These are phyloP conservation scores for Symbiotaphrina buchneri DNA, from an alignment of 495 filamentous ascomycete genomes.

Conservation along the genomic window DNA sequence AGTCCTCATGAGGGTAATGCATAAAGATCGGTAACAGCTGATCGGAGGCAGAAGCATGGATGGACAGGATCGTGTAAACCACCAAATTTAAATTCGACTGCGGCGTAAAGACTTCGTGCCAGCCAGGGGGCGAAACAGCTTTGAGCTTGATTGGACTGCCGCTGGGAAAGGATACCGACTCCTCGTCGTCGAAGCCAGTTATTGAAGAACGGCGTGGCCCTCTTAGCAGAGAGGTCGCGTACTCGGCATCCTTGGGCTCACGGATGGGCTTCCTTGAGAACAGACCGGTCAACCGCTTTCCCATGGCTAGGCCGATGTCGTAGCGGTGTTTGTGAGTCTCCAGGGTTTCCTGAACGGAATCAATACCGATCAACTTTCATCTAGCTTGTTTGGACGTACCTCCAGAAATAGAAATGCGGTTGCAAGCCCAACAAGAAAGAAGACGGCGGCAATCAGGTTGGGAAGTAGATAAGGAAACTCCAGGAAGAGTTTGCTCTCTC, in stretches of 20 bases:
- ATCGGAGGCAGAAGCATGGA: constrained; percentile 61
- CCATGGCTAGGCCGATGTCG: constrained; percentile 50
- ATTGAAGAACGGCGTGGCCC: no score
- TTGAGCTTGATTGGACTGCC: no score
- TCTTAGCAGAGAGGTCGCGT: no score
- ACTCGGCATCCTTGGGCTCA: no score
- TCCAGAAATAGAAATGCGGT: constrained; percentile 51
- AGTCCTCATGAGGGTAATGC: constrained; percentile 37
- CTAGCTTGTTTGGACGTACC: constrained; percentile 9
- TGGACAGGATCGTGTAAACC: constrained; percentile 49
- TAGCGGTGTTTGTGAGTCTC: constrained; percentile 32
- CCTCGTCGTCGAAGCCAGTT: no score
- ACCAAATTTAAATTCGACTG: constrained; percentile 60
- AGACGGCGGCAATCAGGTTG: constrained; percentile 45
- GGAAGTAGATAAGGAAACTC: constrained; percentile 60
- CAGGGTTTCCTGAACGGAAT: constrained; percentile 38
- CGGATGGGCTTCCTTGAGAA: no score
- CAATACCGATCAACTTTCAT: no score
- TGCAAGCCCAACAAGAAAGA: constrained; percentile 53
- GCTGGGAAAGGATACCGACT: no score
- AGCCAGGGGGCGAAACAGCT: no score
- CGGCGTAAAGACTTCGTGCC: constrained; percentile 44
- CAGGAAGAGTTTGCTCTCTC: constrained; percentile 18
- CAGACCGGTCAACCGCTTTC: constrained; percentile 19
- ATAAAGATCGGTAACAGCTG: constrained; percentile 65